Conservation (phyloP, 2,329 filamentous ascomycete genomes). For the Beauveria asiatica region DNA sequence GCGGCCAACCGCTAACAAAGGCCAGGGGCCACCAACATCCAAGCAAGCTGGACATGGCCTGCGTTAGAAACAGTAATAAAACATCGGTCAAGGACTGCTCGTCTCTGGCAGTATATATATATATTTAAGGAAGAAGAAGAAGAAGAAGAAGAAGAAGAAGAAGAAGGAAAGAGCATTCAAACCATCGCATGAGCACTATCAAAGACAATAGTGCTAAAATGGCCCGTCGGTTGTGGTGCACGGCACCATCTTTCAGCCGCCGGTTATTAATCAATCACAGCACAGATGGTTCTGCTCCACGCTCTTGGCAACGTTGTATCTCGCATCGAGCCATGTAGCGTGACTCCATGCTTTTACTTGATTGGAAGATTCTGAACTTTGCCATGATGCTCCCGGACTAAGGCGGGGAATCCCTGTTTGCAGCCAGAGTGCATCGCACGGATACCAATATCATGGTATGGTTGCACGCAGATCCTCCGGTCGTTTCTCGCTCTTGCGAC, state of each 20-base stretch:
- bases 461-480: not conserved
- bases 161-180: too few species aligned
- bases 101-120: too few species aligned
- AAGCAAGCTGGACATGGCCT: too few species aligned
- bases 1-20: not conserved
- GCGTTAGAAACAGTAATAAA: too few species aligned
- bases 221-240: not conserved
- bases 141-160: too few species aligned
- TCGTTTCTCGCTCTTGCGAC: not conserved
- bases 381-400: not conserved
- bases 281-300: not conserved
- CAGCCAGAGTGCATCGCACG: not conserved
- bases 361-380: not conserved
- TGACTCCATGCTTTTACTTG: not conserved
- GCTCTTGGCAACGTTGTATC: constrained; percentile 4
- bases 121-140: too few species aligned
- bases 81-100: too few species aligned
- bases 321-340: not conserved
- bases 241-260: not conserved
- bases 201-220: not conserved
- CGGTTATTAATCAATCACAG: not conserved
- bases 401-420: not conserved
- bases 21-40: too few species aligned
- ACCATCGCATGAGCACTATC: not conserved
- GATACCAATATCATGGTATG: not conserved